A percentile compares a stretch with the other conserved stretches of the same genome.
These are phyloP conservation scores for Lophiotrema nucula DNA, from an alignment of 495 filamentous ascomycete genomes.

Conservation along the genomic window DNA sequence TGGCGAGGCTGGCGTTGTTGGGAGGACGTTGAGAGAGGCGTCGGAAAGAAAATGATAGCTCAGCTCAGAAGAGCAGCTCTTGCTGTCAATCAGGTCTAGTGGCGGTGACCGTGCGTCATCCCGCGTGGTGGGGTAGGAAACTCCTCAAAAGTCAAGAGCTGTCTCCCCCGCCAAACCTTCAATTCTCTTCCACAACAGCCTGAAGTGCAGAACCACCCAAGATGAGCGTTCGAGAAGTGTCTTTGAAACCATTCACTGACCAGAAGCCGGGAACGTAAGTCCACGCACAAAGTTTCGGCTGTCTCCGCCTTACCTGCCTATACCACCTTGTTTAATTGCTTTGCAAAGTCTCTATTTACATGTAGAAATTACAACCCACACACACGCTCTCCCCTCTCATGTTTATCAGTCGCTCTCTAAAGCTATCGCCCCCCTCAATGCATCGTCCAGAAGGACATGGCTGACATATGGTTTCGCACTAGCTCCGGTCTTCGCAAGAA, in stretches of 20 bases:
- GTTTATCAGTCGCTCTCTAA: slow-evolving; percentile 3
- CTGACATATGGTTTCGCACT: slow-evolving; percentile 35
- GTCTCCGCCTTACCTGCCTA: slow-evolving; percentile 29
- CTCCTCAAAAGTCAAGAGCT: neutral
- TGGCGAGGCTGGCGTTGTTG: neutral
- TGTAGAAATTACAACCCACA: slow-evolving; percentile 10
- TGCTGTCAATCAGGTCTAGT: no score
- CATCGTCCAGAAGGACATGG: slow-evolving; percentile 14
- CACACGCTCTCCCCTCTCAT: slow-evolving; percentile 13
- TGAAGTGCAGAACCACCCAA: slow-evolving; percentile 10
- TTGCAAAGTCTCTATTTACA: slow-evolving; percentile 22
- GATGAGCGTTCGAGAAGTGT: slow-evolving; percentile 72
- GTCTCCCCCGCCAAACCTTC: neutral
- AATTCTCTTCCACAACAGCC: slow-evolving; percentile 14
- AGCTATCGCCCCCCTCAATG: slow-evolving; percentile 17
- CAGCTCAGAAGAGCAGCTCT: no score
- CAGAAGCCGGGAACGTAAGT: slow-evolving; percentile 99
- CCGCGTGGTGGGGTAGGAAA: no score
- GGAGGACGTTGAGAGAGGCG: neutral
- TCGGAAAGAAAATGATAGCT: no score
- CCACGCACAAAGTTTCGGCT: slow-evolving; percentile 26
- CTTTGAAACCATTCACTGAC: slow-evolving; percentile 78
- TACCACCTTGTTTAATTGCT: slow-evolving; percentile 38
- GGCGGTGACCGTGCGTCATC: no score
- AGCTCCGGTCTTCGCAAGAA: slow-evolving; percentile 98